Conservation (phyloP, 805 yeast species). For the Lipomyces yamanashiensis region DNA sequence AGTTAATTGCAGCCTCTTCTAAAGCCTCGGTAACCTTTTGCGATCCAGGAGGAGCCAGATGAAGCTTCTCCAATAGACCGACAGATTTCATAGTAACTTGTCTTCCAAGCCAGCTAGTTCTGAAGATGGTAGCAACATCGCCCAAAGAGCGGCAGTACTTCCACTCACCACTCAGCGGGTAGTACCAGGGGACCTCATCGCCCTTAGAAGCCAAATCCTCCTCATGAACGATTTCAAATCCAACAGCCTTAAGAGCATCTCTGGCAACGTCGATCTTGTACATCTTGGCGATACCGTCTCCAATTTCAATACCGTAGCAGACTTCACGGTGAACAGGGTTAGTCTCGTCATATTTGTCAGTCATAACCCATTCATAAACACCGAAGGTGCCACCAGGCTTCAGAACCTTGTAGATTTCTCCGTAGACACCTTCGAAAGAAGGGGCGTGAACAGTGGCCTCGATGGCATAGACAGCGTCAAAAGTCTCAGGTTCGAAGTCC, state of each 20-base stretch:
- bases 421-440: slow-evolving; percentile 89
- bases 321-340: slow-evolving; percentile 90
- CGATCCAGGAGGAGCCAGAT: slow-evolving; percentile 92
- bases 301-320: slow-evolving; percentile 96
- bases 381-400: slow-evolving; percentile 98
- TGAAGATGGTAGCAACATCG: slow-evolving; percentile 81
- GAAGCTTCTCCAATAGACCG: slow-evolving; percentile 78
- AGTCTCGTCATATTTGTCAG: slow-evolving; percentile 84
- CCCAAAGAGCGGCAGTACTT: slow-evolving; percentile 76
- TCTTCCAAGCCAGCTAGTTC: slow-evolving; percentile 89
- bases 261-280: slow-evolving; percentile 82
- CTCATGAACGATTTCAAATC: slow-evolving; percentile 77
- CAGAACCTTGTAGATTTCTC: slow-evolving; percentile 90
- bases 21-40: slow-evolving; percentile 87
- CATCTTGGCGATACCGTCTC: slow-evolving; percentile 99
- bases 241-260: slow-evolving; percentile 81
- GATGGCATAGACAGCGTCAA: slow-evolving; percentile 96
- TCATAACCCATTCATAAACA: slow-evolving; percentile 99
- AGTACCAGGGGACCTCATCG: slow-evolving; percentile 95
- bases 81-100: slow-evolving; percentile 78
- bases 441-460: slow-evolving; percentile 99
- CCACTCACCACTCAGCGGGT: slow-evolving; percentile 95
- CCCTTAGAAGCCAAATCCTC: slow-evolving; percentile 78
- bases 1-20: slow-evolving; percentile 95
- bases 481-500: slow-evolving; percentile 88